Percentiles rank a stretch among this genome's conserved stretches.
These are phyloP conservation scores for Epichloe coenophiala DNA, from an alignment of 2,329 filamentous ascomycete genomes.

Conservation along the genomic window DNA sequence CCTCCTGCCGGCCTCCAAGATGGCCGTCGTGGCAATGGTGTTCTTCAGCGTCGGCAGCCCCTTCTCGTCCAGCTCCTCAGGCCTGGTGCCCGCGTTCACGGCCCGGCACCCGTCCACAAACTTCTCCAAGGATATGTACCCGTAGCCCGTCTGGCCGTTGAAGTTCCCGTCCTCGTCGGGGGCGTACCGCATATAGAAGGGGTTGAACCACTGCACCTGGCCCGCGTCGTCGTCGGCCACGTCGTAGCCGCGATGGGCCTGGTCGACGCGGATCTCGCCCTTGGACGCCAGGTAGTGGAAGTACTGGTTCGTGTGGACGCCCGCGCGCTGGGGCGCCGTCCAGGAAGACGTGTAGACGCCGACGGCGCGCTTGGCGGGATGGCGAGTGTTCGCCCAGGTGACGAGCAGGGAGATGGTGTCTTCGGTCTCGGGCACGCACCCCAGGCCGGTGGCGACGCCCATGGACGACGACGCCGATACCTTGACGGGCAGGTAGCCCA, in stretches of 20 bases:
- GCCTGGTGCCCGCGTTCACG: constrained; percentile 61
- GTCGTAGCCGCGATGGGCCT: constrained; percentile 89
- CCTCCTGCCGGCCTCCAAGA: constrained; percentile 72
- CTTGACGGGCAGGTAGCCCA: constrained; percentile 60
- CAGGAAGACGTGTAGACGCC: constrained; percentile 89
- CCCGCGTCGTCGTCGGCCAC: constrained; percentile 68
- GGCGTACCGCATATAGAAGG: constrained; percentile 91
- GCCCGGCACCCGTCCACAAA: constrained; percentile 78
- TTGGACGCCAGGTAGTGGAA: constrained; percentile 84
- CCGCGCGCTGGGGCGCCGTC: constrained; percentile 84
- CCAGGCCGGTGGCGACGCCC: constrained; percentile 65
- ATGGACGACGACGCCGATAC: constrained; percentile 68
- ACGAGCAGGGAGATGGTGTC: constrained; percentile 88
- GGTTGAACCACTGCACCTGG: constrained; percentile 76
- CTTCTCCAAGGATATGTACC: constrained; percentile 90
- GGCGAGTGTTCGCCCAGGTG: constrained; percentile 66
- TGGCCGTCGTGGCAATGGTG: constrained; percentile 83
- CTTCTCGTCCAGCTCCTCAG: constrained; percentile 66
- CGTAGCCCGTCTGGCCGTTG: constrained; percentile 79
- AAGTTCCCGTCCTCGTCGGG: constrained; percentile 94
- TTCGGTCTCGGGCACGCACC: constrained; percentile 70
- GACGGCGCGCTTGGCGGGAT: constrained; percentile 59
- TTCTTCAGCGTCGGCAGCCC: constrained; percentile 77
- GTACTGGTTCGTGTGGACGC: constrained; percentile 94
- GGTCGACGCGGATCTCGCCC: constrained; percentile 80